A percentile compares a stretch with the other conserved stretches of the same genome.
phyloP scores from a whole-genome alignment of 805 yeast species.

The Cyberlindnera misumaiensis region DNA sequence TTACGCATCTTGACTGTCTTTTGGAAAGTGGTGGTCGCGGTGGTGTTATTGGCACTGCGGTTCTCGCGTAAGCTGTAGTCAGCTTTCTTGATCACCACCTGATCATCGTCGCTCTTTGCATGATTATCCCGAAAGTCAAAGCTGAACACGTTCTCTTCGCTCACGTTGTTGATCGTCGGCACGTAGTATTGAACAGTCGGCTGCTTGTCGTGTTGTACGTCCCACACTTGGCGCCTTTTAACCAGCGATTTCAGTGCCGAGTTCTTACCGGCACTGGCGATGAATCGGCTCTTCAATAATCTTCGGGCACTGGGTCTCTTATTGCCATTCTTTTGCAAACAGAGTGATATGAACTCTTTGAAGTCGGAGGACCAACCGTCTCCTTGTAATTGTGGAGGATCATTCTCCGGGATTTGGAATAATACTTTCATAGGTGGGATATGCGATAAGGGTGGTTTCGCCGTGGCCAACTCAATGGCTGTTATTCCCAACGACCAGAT shows the following conservation, averaged over 20 bases:
- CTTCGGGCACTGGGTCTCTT: slow-evolving; percentile 58
- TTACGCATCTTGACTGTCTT: no score
- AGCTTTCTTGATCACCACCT: slow-evolving; percentile 16
- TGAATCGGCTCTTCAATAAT: slow-evolving; percentile 49
- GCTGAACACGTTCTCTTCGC: slow-evolving; percentile 1
- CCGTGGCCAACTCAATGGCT: slow-evolving; percentile 87
- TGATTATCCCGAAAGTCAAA: slow-evolving; percentile 21
- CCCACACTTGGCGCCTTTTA: slow-evolving; percentile 38
- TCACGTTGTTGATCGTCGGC: slow-evolving; percentile 24
- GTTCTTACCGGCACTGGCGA: slow-evolving; percentile 31
- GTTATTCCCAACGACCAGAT: slow-evolving; percentile 98
- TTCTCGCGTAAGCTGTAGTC: slow-evolving; percentile 11
- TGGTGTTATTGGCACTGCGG: slow-evolving; percentile 5
- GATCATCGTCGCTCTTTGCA: background rate
- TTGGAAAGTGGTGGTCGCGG: no score
- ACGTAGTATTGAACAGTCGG: slow-evolving; percentile 12
- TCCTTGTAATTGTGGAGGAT: slow-evolving; percentile 91
- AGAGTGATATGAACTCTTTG: slow-evolving; percentile 59
- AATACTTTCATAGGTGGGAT: slow-evolving; percentile 36
- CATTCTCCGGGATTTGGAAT: slow-evolving; percentile 42
- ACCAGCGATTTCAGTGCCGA: slow-evolving; percentile 33
- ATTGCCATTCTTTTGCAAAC: slow-evolving; percentile 66
- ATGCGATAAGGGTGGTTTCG: slow-evolving; percentile 95
- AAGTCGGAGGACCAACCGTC: slow-evolving; percentile 47
- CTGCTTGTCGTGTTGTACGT: slow-evolving; percentile 9